phyloP scores from a whole-genome alignment of 768 basidiomycete species.

The Xerocomellus amylosporus region DNA sequence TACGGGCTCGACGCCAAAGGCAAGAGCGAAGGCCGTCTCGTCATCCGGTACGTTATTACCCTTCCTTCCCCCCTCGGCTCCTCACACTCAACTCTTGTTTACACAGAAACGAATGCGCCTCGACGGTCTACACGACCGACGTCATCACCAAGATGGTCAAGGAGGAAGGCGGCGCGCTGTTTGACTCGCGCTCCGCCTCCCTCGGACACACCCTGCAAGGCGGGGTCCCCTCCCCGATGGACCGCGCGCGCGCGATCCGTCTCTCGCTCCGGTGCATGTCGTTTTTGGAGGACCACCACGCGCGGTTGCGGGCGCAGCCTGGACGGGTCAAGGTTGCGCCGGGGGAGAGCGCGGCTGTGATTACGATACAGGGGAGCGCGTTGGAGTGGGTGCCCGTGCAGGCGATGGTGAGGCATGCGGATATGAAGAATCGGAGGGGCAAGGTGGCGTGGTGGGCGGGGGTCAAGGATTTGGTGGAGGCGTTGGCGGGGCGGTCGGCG shows the following conservation, averaged over 20 bases:
- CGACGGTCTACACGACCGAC: conserved; percentile 86
- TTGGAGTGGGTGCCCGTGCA: conserved; percentile 81
- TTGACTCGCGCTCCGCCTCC: conserved; percentile 93
- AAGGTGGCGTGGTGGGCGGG: conserved; percentile 76
- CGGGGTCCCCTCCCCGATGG: conserved; percentile 91
- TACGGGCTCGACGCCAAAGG: conserved; percentile 86
- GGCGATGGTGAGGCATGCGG: conserved; percentile 82
- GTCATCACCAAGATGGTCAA: conserved; percentile 91
- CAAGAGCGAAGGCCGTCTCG: conserved; percentile 87
- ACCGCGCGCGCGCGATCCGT: conserved; percentile 87
- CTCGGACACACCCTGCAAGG: conserved; percentile 97
- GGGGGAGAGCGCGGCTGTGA: conserved; percentile 76
- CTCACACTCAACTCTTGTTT: not conserved
- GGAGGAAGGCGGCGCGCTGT: conserved; percentile 89
- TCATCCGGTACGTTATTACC: conserved; percentile 68
- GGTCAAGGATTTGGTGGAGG: conserved; percentile 68
- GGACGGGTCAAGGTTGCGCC: conserved; percentile 53
- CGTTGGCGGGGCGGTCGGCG: conserved; percentile 63
- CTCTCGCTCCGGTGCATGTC: conserved; percentile 90
- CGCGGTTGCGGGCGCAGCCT: conserved; percentile 47
- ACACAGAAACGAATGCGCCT: conserved; percentile 79
- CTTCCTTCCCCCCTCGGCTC: not conserved
- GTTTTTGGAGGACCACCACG: conserved; percentile 85
- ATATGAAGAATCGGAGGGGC: conserved; percentile 87
- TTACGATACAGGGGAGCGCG: conserved; percentile 82